Evolutionary conservation across 352 stramenopile species (phyloP).

Genomic region (Phytophthora europaea): DNA sequence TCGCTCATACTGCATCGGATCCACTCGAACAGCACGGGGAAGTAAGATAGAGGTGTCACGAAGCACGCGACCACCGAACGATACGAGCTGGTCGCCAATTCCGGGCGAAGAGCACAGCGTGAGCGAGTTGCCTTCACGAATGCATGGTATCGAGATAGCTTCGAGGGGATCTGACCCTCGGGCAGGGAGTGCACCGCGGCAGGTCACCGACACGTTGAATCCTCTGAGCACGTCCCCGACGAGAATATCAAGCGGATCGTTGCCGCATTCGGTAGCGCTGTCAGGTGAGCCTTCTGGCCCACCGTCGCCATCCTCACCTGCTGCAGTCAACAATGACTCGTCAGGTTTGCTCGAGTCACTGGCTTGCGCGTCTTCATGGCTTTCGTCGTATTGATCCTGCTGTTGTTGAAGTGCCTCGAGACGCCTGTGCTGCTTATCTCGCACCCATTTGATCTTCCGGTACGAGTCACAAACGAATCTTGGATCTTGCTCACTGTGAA

Average conservation of each 20-base stretch:
- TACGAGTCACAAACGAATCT: constrained; percentile 47
- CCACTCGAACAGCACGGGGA: constrained; percentile 36
- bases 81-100: constrained; percentile 42
- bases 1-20: constrained; percentile 65
- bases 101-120: constrained; percentile 49
- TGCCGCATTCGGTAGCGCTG: constrained; percentile 4
- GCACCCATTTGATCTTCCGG: constrained; percentile 56
- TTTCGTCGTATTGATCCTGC: constrained; percentile 3
- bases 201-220: constrained; percentile 41
- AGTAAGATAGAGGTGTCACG: constrained; percentile 60
- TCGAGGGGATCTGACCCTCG: constrained; percentile 48
- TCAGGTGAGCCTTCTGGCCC: constrained; percentile 17
- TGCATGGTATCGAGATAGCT: constrained; percentile 58
- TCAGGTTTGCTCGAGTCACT: not conserved
- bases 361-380: not conserved
- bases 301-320: not conserved
- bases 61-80: constrained; percentile 69
- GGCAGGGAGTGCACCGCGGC: constrained; percentile 15
- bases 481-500: constrained; percentile 23
- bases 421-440: constrained; percentile 40
- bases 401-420: constrained; percentile 30
- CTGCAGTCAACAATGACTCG: not conserved
- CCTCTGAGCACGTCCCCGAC: constrained; percentile 41
- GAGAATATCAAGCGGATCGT: constrained; percentile 41
- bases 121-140: constrained; percentile 70